Base-by-base conservation (phyloP, 805 yeast genomes). In the Monosporozyma solicola region DNA sequence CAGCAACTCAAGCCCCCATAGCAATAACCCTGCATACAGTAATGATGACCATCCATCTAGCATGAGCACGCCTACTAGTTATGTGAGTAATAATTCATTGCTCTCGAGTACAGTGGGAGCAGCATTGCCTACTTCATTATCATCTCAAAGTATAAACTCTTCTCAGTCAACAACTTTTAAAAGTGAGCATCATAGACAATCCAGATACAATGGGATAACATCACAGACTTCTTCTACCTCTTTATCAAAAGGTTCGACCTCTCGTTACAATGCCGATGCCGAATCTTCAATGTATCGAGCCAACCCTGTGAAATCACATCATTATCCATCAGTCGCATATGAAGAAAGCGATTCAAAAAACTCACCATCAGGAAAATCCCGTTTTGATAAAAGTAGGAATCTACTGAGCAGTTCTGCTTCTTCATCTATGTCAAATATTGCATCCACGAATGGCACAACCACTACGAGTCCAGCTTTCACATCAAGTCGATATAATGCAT, bases 381-480 rank as follows among this genome's bases (percentile, higher is more conserved):
- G 49, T 10, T 47, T 47, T 35, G 49, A 35, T 35, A 24, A 25
- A 47, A 35, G 32, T 11, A 22, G 32, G n/a, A 22, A 24, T 33
- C 49, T 43, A 24, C 3, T 13, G 13, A 22, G 24, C 5, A 35
- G 35, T 15, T 29, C 24, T n/a, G n/a, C 35, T 24, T 24, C 41
- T 33, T 16, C 44, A 16, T 10, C 32, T 20, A 13, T 9, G 3
- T 20, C 27, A 15, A 37, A 33, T 24, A 4, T 24, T 3, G 24
- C 50, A 9, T 9, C 41, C 5, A 25, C n/a, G 22, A 43, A 41
- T 43, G 29, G n/a, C 5, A n/a, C 32, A 16, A 32, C 31, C 13
- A 37, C 50, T 16, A 51, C 53, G n/a, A 48, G 29, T 5, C 46
- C 49, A 47, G 44, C 49, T 20, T 47, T 41, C 41, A 27, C 37